Evolutionary conservation across 208 protist species (phyloP).

Genomic region (Porcisia deanei): DNA sequence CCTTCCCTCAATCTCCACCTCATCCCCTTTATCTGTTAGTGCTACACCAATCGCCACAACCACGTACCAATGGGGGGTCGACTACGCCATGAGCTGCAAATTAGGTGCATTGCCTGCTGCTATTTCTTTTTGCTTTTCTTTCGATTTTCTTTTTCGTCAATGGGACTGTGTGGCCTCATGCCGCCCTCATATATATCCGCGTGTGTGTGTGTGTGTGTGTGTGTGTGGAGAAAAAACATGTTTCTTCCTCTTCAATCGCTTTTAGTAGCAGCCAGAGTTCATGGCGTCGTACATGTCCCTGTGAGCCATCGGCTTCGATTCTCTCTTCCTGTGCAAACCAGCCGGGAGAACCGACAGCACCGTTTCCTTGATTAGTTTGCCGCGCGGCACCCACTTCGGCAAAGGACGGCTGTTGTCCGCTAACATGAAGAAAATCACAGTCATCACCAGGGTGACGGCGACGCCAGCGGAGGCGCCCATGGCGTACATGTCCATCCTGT

Average conservation of each 20-base stretch:
- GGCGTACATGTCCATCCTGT: conserved; percentile 54
- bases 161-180: not conserved
- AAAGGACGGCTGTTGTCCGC: conserved; percentile 79
- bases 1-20: not conserved
- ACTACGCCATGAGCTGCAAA: too few species aligned
- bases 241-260: not conserved
- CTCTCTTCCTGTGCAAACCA: conserved; percentile 48
- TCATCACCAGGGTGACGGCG: conserved; percentile 50
- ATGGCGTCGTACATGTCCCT: conserved; percentile 89
- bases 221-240: too few species aligned
- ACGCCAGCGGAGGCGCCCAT: conserved; percentile 59
- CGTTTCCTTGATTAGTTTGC: conserved; percentile 78
- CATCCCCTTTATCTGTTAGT: not conserved
- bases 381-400: conserved; percentile 81
- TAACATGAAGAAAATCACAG: conserved; percentile 69
- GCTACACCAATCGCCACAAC: too few species aligned
- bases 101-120: not conserved
- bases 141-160: not conserved
- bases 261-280: conserved; percentile 40
- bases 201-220: too few species aligned
- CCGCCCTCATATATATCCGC: not conserved
- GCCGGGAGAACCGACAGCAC: conserved; percentile 66
- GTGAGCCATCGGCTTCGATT: conserved; percentile 56
- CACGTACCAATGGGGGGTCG: too few species aligned
- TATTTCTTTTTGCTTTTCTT: too few species aligned